Base-by-base conservation (phyloP, 352 stramenopile genomes). In the Phytophthora pluvialis region DNA sequence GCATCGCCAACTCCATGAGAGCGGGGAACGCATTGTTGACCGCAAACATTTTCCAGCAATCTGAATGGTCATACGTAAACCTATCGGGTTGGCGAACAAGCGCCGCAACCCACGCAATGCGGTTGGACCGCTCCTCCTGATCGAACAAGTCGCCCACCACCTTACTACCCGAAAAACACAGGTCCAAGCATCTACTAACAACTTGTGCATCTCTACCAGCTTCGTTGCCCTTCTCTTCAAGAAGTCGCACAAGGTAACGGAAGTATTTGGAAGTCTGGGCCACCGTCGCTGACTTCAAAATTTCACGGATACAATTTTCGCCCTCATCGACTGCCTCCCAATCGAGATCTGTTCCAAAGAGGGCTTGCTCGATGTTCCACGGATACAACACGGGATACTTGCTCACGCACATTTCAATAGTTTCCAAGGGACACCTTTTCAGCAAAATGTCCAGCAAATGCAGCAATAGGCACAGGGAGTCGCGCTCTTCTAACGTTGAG, bases 361-460 rank as follows among this genome's bases (percentile, higher is more conserved):
- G 69, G 40, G 77, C 86, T 13, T 80, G 73, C 45, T 96, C 85
- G 1, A 96, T 75, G 53, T 96, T 96, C 83, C 86, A 94, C 11
- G 86, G 86, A 35, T 86, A 80, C 36, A 96, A 31, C 3, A 83
- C 56, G 3, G 88, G 86, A 32, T 93, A 94, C 49, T 83, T 84
- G 11, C 52, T 59, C 2, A 94, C 81, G 43, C 88, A 93, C 15
- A 93, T 60, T 12, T 91, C 82, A 56, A 95, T 82, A 31, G 85
- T 70, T 64, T 93, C 80, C 16, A 75, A 33, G 0, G 86, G 80
- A 11, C 76, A 91, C 49, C 91, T 95, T 54, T 95, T 96, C 18
- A 95, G 58, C 52, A 96, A 64, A 45, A 96, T 72, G 46, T 91
- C 86, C 3, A 96, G 69, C 26, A 93, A 59, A 49, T 96, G 88